Conservation (phyloP, 208 protist species). For the Endotrypanum monterogeii region DNA sequence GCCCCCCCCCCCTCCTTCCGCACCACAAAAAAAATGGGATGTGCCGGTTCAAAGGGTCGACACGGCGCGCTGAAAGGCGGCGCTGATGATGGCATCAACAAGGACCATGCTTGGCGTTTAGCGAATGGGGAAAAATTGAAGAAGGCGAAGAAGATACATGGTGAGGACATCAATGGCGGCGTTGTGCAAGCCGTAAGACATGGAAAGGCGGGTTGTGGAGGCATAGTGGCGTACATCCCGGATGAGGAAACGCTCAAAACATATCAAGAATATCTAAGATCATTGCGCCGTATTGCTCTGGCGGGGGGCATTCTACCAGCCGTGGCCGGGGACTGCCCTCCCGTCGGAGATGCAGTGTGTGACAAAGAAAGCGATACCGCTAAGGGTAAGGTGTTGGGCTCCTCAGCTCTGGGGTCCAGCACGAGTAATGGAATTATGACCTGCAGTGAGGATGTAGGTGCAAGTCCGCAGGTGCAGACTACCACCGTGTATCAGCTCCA, state of each 20-base stretch:
- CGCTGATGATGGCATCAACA: background rate
- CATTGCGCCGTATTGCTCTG: slow-evolving; percentile 28
- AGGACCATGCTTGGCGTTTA: background rate
- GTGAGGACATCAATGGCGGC: background rate
- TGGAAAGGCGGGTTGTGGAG: slow-evolving; percentile 4
- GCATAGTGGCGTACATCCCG: slow-evolving; percentile 31
- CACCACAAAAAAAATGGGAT: slow-evolving; percentile 20
- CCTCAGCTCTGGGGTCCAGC: background rate
- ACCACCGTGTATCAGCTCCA: slow-evolving; percentile 40
- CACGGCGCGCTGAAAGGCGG: slow-evolving; percentile 4
- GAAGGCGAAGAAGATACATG: background rate
- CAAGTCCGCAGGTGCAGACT: slow-evolving; percentile 1
- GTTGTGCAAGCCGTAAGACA: background rate
- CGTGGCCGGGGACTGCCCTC: slow-evolving; percentile 6
- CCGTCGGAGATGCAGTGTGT: background rate
- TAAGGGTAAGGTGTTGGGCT: background rate
- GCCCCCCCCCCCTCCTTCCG: no score
- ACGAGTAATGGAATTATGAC: background rate
- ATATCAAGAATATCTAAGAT: slow-evolving; percentile 32
- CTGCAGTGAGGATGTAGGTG: background rate
- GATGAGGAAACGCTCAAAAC: slow-evolving; percentile 26
- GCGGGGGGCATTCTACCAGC: slow-evolving; percentile 30
- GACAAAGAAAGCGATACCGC: background rate
- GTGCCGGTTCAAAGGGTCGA: slow-evolving; percentile 27
- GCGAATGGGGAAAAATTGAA: background rate